These are phyloP conservation scores for Penicillium crustosum DNA, from an alignment of 2,329 filamentous ascomycete species.

Conservation along the genomic window DNA sequence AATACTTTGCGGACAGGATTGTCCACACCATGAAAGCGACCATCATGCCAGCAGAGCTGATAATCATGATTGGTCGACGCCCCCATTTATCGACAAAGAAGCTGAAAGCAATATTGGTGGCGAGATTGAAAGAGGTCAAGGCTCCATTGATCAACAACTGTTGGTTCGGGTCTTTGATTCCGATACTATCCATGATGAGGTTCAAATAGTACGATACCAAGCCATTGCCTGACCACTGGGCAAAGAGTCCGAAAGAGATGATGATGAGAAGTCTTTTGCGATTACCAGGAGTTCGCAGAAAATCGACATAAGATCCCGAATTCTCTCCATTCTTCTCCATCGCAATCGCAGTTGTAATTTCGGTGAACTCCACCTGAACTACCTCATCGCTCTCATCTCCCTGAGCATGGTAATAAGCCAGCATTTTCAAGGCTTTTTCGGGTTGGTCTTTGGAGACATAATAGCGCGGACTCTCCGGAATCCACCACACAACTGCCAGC, in stretches of 20 bases:
- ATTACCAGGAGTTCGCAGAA: conserved; percentile 52
- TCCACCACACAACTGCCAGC: conserved; percentile 58
- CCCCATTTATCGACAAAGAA: conserved; percentile 45
- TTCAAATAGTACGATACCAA: conserved; percentile 44
- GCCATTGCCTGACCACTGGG: conserved; percentile 58
- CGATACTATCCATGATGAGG: conserved; percentile 39
- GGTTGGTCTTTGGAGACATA: conserved; percentile 32
- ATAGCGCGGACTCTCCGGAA: conserved; percentile 65
- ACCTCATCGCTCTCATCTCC: conserved; percentile 39
- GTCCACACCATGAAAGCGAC: conserved; percentile 46
- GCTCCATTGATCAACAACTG: conserved; percentile 46
- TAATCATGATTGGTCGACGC: conserved; percentile 46
- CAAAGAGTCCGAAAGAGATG: conserved; percentile 56
- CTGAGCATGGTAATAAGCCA: conserved; percentile 43
- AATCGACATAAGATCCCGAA: conserved; percentile 28
- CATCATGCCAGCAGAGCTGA: conserved; percentile 47
- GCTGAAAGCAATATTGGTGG: conserved; percentile 39
- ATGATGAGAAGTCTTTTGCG: conserved; percentile 56
- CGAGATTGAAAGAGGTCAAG: conserved; percentile 43
- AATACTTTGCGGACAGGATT: conserved; percentile 40
- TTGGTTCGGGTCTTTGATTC: conserved; percentile 37
- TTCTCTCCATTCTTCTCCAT: conserved; percentile 12
- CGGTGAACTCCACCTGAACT: conserved; percentile 16
- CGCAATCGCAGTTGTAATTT: conserved; percentile 42
- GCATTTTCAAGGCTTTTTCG: conserved; percentile 29